Base-by-base conservation (phyloP, 2,329 filamentous ascomycete genomes). In the Talaromyces sp. region DNA sequence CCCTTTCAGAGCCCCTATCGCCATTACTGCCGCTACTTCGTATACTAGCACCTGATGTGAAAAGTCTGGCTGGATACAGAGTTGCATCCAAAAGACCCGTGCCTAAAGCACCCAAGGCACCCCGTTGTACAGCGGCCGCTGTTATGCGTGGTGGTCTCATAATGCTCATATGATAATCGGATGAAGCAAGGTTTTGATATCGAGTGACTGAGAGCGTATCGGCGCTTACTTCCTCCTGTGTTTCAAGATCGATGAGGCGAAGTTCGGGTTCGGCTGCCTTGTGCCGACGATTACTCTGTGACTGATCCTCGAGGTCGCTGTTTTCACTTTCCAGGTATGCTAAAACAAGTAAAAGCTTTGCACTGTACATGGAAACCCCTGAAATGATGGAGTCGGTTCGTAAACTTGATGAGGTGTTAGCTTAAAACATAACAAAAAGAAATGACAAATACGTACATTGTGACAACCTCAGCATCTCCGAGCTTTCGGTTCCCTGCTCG, bases 371-470 rank as follows among this genome's bases (percentile, higher is more conserved):
- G 69, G 94, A 96, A 78, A 99, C 90, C 73, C 95, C 95, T 76
- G 95, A 97, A 82, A 99, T 92, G 77, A 97, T 93, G 83, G 95
- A 98, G 81, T 99, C 95, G 79, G 95, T 96, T 74, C 93, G 91
- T 79, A 98, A 86, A 79, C 90, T 93, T 69, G 19, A 29, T 29
- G 60, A n/a, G 58, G n/a, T 13, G 61, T 75, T 54, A 75, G 76
- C 68, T 75, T 70, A 22, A 29, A 27, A 51, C 6, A 45, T 31
- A 19, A 31, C 5, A 60, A 5, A 49, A 13, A 22, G 17, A 27
- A 11, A 38, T 62, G 47, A 45, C 45, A 43, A n/a, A 25, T 36
- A 85, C 91, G 85, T 77, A 96, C 91, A 94, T 93, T 79, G 96
- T 96, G 68, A 92, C 88, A 75, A 98, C 94, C 75, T 97, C 92